Conservation (phyloP, 495 filamentous ascomycete species). For the Penicillium paxilli region DNA sequence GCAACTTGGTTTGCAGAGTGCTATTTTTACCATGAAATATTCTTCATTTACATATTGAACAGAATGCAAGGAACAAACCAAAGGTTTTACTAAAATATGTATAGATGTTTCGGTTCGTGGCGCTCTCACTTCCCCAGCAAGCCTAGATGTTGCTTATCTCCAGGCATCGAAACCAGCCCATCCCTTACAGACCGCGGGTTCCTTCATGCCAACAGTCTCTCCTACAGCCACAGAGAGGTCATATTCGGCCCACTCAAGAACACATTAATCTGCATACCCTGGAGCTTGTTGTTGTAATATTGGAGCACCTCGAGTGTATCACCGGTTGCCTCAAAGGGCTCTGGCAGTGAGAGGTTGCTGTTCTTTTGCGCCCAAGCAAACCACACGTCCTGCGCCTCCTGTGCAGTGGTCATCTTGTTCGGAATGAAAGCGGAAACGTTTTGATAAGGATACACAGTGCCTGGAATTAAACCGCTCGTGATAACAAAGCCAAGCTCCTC, state of each 20-base stretch:
- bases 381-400: constrained; percentile 9
- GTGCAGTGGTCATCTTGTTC: not conserved
- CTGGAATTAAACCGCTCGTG: constrained; percentile 5
- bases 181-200: no score
- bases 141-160: no score
- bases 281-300: constrained; percentile 9
- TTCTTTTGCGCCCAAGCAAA: not conserved
- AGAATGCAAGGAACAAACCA: no score
- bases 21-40: no score
- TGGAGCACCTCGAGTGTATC: constrained; percentile 11
- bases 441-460: constrained; percentile 5
- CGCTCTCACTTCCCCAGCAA: no score
- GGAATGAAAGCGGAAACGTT: constrained; percentile 13
- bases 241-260: constrained; percentile 9
- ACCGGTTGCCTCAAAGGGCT: constrained; percentile 1
- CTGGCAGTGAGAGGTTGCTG: not conserved
- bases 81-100: no score
- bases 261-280: constrained; percentile 13
- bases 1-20: no score
- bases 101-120: no score
- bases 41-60: no score
- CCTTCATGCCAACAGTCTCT: not conserved
- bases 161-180: no score
- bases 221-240: constrained; percentile 6
- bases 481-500: constrained; percentile 11